Conservation (phyloP, 1,284 basidiomycete species). For the Pterula multifida region DNA sequence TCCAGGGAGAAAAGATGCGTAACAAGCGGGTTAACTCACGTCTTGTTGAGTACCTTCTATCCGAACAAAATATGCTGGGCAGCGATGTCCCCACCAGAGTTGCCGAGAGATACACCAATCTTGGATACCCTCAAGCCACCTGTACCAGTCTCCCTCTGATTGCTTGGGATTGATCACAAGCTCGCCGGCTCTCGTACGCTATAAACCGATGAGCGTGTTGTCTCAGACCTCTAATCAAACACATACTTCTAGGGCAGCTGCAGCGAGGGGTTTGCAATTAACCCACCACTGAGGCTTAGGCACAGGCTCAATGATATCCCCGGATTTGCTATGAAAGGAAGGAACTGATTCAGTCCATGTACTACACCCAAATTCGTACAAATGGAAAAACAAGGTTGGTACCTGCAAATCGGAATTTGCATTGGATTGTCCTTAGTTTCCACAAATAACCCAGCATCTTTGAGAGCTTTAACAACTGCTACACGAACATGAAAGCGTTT, state of each 20-base stretch:
- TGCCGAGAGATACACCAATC: conserved; percentile 99
- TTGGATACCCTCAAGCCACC: conserved; percentile 93
- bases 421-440: conserved; percentile 95
- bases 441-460: conserved; percentile 79
- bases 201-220: conserved; percentile 1
- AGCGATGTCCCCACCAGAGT: conserved; percentile 98
- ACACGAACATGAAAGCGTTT: conserved; percentile 93
- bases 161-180: conserved; percentile 74
- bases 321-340: conserved; percentile 65
- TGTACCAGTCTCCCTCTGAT: conserved; percentile 91
- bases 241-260: conserved; percentile 74
- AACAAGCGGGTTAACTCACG: conserved; percentile 26
- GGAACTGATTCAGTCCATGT: background rate
- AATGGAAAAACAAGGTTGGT: conserved; percentile 11
- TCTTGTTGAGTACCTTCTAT: conserved; percentile 76
- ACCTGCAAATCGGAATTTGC: conserved; percentile 88
- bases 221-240: background rate
- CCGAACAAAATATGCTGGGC: conserved; percentile 88
- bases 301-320: conserved; percentile 92
- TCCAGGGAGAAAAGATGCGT: conserved; percentile 4
- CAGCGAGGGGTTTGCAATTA: conserved; percentile 84
- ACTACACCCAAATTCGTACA: background rate
- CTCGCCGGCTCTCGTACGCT: conserved; percentile 84
- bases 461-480: conserved; percentile 75
- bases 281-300: conserved; percentile 99